These are phyloP conservation scores for Paratrypanosoma confusum DNA, from an alignment of 208 protist genomes.

Conservation along the genomic window DNA sequence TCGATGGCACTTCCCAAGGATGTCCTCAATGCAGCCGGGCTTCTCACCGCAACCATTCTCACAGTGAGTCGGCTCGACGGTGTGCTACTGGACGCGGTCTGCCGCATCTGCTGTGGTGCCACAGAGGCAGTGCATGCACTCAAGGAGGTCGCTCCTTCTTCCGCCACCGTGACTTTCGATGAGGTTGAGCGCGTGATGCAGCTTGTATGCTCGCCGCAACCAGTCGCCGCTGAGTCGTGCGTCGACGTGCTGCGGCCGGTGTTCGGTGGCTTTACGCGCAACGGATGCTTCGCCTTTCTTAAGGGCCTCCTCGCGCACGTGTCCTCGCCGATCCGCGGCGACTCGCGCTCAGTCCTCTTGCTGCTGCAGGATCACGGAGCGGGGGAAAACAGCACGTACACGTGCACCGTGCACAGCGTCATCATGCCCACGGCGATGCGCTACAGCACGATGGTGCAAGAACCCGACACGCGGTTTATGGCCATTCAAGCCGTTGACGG, in stretches of 20 bases:
- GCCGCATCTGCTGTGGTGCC: constrained; percentile 16
- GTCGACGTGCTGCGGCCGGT: constrained; percentile 14
- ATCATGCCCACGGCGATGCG: constrained; percentile 47
- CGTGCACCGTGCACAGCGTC: constrained; percentile 31
- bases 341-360: constrained; percentile 23
- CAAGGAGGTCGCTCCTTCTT: too few species aligned
- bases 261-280: constrained; percentile 41
- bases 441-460: constrained; percentile 42
- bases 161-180: too few species aligned
- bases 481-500: constrained; percentile 81
- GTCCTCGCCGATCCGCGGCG: constrained; percentile 34
- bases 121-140: too few species aligned
- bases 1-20: constrained; percentile 72
- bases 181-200: constrained; percentile 11
- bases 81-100: constrained; percentile 34
- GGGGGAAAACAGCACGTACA: constrained; percentile 3
- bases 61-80: constrained; percentile 46
- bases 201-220: constrained; percentile 12
- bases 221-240: neutral
- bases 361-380: constrained; percentile 14
- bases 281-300: constrained; percentile 72
- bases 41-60: constrained; percentile 63
- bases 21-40: constrained; percentile 72
- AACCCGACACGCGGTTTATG: constrained; percentile 82
- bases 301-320: constrained; percentile 77